These are phyloP conservation scores for Capsicum pubescens DNA, from an alignment of 257 asterid species.

Conservation along the genomic window DNA sequence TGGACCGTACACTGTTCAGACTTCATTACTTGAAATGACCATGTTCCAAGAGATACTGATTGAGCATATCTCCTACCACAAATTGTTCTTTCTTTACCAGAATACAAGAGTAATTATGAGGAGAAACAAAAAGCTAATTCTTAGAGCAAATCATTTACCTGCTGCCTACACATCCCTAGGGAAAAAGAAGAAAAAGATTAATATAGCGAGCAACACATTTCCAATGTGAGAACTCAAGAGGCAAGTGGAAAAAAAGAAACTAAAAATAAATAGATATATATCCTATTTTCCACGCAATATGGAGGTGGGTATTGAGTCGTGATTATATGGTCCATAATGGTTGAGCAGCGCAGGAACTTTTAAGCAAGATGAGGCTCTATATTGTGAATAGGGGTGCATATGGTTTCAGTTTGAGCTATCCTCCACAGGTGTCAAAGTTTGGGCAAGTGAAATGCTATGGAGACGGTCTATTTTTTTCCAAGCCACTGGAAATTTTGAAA, in stretches of 20 bases:
- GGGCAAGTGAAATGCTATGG: neutral
- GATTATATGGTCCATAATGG: slow-evolving; percentile 7
- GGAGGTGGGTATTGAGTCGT: neutral
- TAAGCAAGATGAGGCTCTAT: slow-evolving; percentile 26
- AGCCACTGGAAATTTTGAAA: slow-evolving; percentile 4
- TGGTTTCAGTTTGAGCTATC: slow-evolving; percentile 5
- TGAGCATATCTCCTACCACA: slow-evolving; percentile 9
- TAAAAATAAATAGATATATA: neutral
- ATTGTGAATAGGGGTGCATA: slow-evolving; percentile 16
- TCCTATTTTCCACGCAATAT: neutral
- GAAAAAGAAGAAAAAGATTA: neutral
- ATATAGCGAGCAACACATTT: neutral
- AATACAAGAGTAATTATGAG: neutral
- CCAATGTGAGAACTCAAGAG: neutral
- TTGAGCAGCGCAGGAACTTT: neutral
- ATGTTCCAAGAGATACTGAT: slow-evolving; percentile 11
- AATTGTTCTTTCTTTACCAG: slow-evolving; percentile 18
- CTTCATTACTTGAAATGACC: slow-evolving; percentile 24
- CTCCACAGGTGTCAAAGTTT: neutral
- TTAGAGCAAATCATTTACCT: neutral
- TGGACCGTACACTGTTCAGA: neutral
- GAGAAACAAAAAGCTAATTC: neutral
- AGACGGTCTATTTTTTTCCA: neutral
- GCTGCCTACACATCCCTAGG: neutral
- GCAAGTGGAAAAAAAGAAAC: neutral